Evolutionary conservation across 257 asterid species (phyloP), one percentile per base, ranked within the genome.

Genomic region (Nicotiana knightiana): DNA sequence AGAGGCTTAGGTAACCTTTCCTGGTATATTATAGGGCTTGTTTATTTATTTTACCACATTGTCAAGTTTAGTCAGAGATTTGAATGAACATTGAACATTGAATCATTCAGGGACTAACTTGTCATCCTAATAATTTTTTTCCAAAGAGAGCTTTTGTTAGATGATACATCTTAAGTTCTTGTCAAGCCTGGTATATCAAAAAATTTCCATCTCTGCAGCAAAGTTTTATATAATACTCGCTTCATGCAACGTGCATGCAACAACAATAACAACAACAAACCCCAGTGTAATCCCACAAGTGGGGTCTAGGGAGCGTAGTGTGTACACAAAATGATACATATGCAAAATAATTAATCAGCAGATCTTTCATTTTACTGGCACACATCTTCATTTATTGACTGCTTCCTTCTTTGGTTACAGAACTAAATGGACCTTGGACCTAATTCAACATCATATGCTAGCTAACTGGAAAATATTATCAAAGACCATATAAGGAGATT

Each of bases 1-100:
- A 94, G 89, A 94, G 91, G 88, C 91, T 96, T 75, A 94, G 99
- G 99, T 96, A 88, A 84, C 63, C 62, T 51, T 48, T 51, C 83
- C 67, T n/a, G 18, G 28, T 58, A 18, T n/a, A 9, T 81, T 26
- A 24, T 2, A 21, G 62, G 15, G 63, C 80, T 51, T 51, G 1
- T 51, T 75, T 48, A 75, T 75, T 51, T 39, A 21, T 71, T 70
- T 70, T 43, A 6, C 12, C 1, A 43, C 35, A 10, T 48, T 26
- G 63, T 51, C 63, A 51, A 33, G 80, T 53, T 4, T 6, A 26
- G 63, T 28, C 80, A 28, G 64, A 28, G 10, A 75, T 51, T 51
- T 75, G 63, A 73, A 51, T 51, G 80, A 75, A 75, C 63, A 75
- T 75, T 75, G 15, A 26, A 2, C 63, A 75, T 75, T 75, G 15